phyloP scores from a whole-genome alignment of 768 basidiomycete species.

The Porphyrellus cyaneotinctus region DNA sequence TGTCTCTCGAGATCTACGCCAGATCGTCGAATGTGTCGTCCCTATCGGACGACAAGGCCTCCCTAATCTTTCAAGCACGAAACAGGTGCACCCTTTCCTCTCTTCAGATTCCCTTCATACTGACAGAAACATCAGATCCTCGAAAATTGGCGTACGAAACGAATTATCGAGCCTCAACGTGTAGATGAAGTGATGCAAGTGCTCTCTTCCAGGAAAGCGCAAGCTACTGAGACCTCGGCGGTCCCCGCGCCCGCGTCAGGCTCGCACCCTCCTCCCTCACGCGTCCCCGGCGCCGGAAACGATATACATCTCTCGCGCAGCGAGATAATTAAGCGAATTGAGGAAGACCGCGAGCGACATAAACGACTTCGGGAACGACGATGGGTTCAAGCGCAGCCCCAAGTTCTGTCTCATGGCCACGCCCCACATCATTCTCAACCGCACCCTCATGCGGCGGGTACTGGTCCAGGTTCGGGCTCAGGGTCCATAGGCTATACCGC shows the following conservation, averaged over 20 bases:
- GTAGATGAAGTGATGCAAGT: constrained; percentile 65
- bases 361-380: constrained; percentile 36
- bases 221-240: constrained; percentile 11
- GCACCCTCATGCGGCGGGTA: not conserved
- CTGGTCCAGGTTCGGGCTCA: not conserved
- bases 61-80: constrained; percentile 82
- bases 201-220: constrained; percentile 45
- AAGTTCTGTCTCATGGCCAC: not conserved
- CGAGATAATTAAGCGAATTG: constrained; percentile 83
- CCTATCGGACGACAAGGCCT: constrained; percentile 85
- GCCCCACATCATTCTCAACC: not conserved
- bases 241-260: constrained; percentile 20
- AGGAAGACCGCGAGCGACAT: constrained; percentile 89
- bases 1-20: constrained; percentile 70
- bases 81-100: constrained; percentile 53
- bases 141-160: constrained; percentile 86
- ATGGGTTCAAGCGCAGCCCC: constrained; percentile 4
- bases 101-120: not conserved
- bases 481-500: constrained; percentile 3
- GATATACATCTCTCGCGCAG: constrained; percentile 44
- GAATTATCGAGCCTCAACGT: constrained; percentile 73
- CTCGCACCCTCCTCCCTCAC: constrained; percentile 10
- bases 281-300: not conserved
- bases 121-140: constrained; percentile 48
- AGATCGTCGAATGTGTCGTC: constrained; percentile 82